Conservation (phyloP, 2,329 filamentous ascomycete genomes). For the Alternaria longipes region DNA sequence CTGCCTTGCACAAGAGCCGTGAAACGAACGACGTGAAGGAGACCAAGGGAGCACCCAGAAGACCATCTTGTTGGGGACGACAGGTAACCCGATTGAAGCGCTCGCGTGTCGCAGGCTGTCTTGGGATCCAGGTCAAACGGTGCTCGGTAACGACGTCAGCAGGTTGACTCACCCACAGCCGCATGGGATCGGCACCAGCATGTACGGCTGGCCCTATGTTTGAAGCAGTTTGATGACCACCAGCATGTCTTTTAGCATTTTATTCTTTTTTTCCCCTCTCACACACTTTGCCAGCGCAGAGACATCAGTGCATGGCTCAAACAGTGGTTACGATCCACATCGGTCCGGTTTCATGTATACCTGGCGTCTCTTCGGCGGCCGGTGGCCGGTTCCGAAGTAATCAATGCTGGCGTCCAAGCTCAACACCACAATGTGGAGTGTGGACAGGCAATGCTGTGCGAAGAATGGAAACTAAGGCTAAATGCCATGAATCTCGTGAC, state of each 20-base stretch:
- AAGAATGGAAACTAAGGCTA: slow-evolving; percentile 2
- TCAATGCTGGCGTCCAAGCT: slow-evolving; percentile 16
- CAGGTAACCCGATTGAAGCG: slow-evolving; percentile 12
- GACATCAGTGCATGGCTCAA: slow-evolving; percentile 4
- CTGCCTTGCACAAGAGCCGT: slow-evolving; percentile 9
- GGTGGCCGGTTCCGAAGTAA: slow-evolving; percentile 10
- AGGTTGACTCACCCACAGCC: slow-evolving; percentile 9
- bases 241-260: slow-evolving; percentile 8
- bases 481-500: slow-evolving; percentile 1
- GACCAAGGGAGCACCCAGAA: slow-evolving; percentile 5
- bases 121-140: slow-evolving; percentile 11
- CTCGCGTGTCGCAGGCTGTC: slow-evolving; percentile 13
- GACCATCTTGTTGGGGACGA: slow-evolving; percentile 2
- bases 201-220: slow-evolving; percentile 12
- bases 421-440: slow-evolving; percentile 7
- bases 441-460: slow-evolving; percentile 10
- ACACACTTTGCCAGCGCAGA: slow-evolving; percentile 1
- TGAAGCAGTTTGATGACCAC: slow-evolving; percentile 17
- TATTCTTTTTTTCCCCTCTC: neutral
- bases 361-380: slow-evolving; percentile 5
- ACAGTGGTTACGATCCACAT: slow-evolving; percentile 23
- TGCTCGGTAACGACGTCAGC: slow-evolving; percentile 9
- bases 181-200: slow-evolving; percentile 16
- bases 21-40: slow-evolving; percentile 12
- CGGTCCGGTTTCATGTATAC: slow-evolving; percentile 32